Percentiles rank a stretch among this genome's conserved stretches.
These are phyloP conservation scores for Cercospora canescens DNA, from an alignment of 2,329 filamentous ascomycete genomes.

Conservation along the genomic window DNA sequence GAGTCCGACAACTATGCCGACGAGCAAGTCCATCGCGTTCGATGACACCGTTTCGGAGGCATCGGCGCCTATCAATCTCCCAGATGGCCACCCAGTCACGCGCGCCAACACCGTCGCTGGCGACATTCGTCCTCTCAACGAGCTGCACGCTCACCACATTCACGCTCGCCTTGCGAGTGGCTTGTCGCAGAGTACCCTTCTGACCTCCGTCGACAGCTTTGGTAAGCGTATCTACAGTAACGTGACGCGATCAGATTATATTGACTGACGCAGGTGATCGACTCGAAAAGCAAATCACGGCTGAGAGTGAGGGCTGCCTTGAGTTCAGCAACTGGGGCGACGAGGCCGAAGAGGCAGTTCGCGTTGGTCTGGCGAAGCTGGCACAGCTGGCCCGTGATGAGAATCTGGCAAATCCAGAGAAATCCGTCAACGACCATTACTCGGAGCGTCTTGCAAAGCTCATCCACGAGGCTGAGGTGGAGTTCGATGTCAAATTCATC, in stretches of 20 bases:
- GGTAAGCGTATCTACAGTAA: background rate
- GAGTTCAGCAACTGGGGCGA: constrained; percentile 36
- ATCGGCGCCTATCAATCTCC: constrained; percentile 7
- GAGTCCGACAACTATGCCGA: constrained; percentile 5
- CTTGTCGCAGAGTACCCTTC: background rate
- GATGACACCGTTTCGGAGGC: constrained; percentile 2
- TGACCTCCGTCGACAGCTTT: background rate
- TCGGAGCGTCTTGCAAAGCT: constrained; percentile 30
- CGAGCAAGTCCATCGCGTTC: constrained; percentile 14
- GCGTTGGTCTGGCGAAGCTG: constrained; percentile 32
- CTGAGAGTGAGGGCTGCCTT: constrained; percentile 6
- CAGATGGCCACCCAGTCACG: constrained; percentile 16
- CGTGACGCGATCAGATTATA: background rate
- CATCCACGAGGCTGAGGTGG: constrained; percentile 26
- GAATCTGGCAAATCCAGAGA: constrained; percentile 27
- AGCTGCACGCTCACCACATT: constrained; percentile 6
- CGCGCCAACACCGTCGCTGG: constrained; percentile 18
- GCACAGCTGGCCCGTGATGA: constrained; percentile 36
- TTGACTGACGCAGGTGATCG: constrained; percentile 8
- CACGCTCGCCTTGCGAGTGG: background rate
- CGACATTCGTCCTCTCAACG: constrained; percentile 5
- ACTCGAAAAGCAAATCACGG: background rate
- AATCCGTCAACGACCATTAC: constrained; percentile 33
- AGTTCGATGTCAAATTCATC: constrained; percentile 27
- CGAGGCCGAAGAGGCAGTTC: constrained; percentile 34